Base-by-base conservation (phyloP, 1,139 yeast species). In the Hansenula sp. region DNA sequence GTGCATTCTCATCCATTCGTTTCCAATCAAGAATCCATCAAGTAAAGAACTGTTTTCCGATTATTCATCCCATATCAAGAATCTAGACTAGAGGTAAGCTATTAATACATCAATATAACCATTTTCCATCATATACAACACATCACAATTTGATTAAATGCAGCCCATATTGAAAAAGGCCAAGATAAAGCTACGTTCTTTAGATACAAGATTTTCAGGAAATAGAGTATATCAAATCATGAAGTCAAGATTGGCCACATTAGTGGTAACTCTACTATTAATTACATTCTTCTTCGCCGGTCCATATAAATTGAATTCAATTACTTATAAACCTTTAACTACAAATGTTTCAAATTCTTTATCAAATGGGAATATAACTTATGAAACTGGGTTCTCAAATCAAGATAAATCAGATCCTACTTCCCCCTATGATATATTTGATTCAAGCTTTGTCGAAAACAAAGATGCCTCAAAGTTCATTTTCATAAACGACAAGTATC, bases 401-500 rank as follows among this genome's bases (percentile, higher is more conserved):
- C 15, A 11, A 11, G 31, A 28, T 28, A n/a, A 33, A 12, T 6
- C n/a, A 3, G 27, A 21, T 19, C n/a, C n/a, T n/a, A 7, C 15
- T 19, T 27, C 38, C 16, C 15, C 13, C 5, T 36, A 36, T 36
- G 32, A 25, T 5, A n/a, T 36, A 7, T 13, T n/a, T 27, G 38
- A 36, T 17, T 16, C 21, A 3, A 21, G 28, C 10, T 34, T 30
- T 12, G 3, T 21, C 2, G 25, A 17, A 3, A 29, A 24, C 18
- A 28, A 27, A n/a, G 24, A 15, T 16, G 9, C 3, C 13, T 16
- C 38, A 36, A 29, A 41, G 31, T 41, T 43, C 25, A 41, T 50
- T 16, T 50, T 48, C 35, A 38, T 52, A 29, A 49, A 54, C 40
- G 44, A 47, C 21, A 50, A 49, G 40, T 52, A 53, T 27, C 56